Evolutionary conservation across 2,329 filamentous ascomycete species (phyloP), one percentile per base, ranked within the genome.

Genomic region (Botryotinia calthae): DNA sequence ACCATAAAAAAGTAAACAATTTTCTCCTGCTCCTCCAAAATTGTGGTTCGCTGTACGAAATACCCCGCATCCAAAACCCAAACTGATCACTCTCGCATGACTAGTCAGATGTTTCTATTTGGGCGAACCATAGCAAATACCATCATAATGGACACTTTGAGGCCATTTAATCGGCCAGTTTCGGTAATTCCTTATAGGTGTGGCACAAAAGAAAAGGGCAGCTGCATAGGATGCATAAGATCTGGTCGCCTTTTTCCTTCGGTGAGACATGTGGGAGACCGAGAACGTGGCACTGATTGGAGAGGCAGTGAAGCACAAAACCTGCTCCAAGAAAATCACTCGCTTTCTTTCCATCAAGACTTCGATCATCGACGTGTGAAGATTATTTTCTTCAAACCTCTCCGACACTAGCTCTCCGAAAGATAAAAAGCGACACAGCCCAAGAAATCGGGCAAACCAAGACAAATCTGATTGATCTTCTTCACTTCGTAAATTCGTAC

Each of bases 191-290:
- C 25, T 44, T 9, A 31, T 28, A 56, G 31, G n/a, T 56, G 70
- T 67, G 70, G 62, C 62, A 67, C 62, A 48, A 25, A 40, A 72
- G 51, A 59, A 72, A 66, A 72, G 70, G 70, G 40, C 62, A 66
- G 37, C 48, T 72, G 70, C 70, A 72, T 37, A 56, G 66, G 63
- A 72, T 68, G 70, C 70, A 72, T 46, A 56, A 72, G 63, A 72
- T 72, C 70, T 72, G 70, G 70, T 67, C 63, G 62, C 70, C 70
- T 72, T 61, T 46, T 61, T 31, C n/a, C 42, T 51, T 66, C 48
- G 62, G 70, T 72, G 40, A 67, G 62, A 72, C 51, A 72, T 51
- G 37, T 71, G 46, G 64, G 37, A 66, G 59, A 65, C 34, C 61
- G 56, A 62, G 70, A 66, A 71, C n/a, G 59, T 65, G 42, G 61